A percentile compares a stretch with the other conserved stretches of the same genome.
phyloP scores from a whole-genome alignment of 345 rosid genomes.

The Nasturtium officinale region DNA sequence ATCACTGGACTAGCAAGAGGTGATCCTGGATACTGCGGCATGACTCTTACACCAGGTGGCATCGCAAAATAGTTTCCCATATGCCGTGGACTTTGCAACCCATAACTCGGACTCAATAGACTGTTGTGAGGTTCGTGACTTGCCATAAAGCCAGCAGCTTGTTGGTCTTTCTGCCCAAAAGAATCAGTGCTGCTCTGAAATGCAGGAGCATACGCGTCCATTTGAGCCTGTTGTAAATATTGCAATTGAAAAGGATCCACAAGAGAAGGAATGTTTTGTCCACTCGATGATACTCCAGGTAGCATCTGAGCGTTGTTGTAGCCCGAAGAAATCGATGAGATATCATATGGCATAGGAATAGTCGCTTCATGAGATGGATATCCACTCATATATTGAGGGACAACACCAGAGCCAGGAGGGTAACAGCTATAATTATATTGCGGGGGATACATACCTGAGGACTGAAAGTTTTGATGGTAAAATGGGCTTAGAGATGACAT shows the following conservation, averaged over 20 bases:
- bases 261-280: slow-evolving; percentile 49
- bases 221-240: slow-evolving; percentile 69
- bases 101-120: slow-evolving; percentile 51
- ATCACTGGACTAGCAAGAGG: slow-evolving; percentile 71
- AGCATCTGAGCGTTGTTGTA: slow-evolving; percentile 39
- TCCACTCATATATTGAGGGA: slow-evolving; percentile 70
- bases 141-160: slow-evolving; percentile 47
- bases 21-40: slow-evolving; percentile 64
- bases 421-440: slow-evolving; percentile 65
- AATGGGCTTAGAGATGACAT: slow-evolving; percentile 67
- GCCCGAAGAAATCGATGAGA: slow-evolving; percentile 52
- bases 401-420: slow-evolving; percentile 56
- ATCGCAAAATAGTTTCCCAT: slow-evolving; percentile 58
- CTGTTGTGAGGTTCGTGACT: slow-evolving; percentile 60
- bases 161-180: slow-evolving; percentile 52
- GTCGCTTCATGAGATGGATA: slow-evolving; percentile 67
- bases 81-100: slow-evolving; percentile 58
- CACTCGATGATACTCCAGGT: slow-evolving; percentile 36
- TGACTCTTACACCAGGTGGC: slow-evolving; percentile 63
- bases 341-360: slow-evolving; percentile 62
- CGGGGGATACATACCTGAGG: slow-evolving; percentile 66
- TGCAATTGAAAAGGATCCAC: slow-evolving; percentile 73
- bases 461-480: slow-evolving; percentile 70
- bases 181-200: slow-evolving; percentile 59
- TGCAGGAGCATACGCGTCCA: slow-evolving; percentile 52